Conservation (phyloP, 257 asterid species). For the Phtheirospermum japonicum region DNA sequence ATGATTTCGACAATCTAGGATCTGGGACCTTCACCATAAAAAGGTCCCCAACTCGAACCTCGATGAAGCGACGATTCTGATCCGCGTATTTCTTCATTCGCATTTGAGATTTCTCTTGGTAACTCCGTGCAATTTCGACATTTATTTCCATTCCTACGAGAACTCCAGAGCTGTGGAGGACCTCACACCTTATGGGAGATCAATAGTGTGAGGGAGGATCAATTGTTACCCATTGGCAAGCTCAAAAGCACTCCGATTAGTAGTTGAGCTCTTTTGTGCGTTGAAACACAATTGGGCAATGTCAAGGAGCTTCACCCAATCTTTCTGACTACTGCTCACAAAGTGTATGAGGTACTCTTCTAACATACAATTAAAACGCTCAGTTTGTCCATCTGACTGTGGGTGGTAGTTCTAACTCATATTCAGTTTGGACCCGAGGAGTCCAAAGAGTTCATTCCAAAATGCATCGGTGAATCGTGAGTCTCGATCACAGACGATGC, state of each 20-base stretch:
- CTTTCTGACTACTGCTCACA: not conserved
- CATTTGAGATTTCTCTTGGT: too few relatives aligned
- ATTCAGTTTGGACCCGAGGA: not conserved
- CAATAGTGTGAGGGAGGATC: not conserved
- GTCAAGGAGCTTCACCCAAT: too few relatives aligned
- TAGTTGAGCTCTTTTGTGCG: not conserved
- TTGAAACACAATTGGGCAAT: not conserved
- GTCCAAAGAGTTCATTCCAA: not conserved
- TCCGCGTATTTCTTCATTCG: too few relatives aligned
- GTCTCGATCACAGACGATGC: too few relatives aligned
- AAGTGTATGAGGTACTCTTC: not conserved
- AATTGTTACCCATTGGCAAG: not conserved
- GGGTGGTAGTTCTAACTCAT: too few relatives aligned
- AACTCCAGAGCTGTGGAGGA: not conserved
- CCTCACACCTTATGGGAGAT: not conserved
- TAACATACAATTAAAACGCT: not conserved
- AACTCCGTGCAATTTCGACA: not conserved
- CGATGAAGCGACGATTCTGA: too few relatives aligned
- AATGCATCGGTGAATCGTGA: not conserved
- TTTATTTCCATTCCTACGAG: not conserved
- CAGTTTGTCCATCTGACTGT: not conserved
- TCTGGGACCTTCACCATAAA: too few relatives aligned
- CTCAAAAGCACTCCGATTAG: not conserved
- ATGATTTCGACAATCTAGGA: too few relatives aligned
- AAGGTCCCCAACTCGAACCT: too few relatives aligned